phyloP scores from a whole-genome alignment of 1,139 yeast species.

The Lizanozyma gosingica region DNA sequence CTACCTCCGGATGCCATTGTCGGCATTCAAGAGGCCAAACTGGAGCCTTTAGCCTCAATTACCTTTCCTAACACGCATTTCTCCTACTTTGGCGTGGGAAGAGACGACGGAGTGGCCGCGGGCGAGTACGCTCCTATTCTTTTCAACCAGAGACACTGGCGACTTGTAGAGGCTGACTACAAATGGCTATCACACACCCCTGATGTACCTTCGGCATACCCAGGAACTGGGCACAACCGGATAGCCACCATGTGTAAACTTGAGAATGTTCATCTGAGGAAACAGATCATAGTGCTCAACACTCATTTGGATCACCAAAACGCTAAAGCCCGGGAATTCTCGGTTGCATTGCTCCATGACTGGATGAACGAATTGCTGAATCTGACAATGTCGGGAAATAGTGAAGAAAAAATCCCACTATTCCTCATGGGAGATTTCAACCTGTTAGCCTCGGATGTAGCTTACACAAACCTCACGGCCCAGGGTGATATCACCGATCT shows the following conservation, averaged over 20 bases:
- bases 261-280: neutral
- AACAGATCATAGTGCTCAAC: neutral
- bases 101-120: constrained; percentile 23
- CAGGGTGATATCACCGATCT: neutral
- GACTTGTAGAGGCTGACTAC: neutral
- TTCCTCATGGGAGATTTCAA: neutral
- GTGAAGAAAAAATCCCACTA: neutral
- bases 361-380: neutral
- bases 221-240: neutral
- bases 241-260: neutral
- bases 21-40: neutral
- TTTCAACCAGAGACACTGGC: constrained; percentile 9
- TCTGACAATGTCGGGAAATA: neutral
- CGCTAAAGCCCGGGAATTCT: neutral
- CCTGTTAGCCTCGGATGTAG: neutral
- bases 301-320: neutral
- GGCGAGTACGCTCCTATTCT: constrained; percentile 30
- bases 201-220: neutral
- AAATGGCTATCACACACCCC: neutral
- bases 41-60: neutral
- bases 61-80: neutral
- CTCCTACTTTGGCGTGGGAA: constrained; percentile 23
- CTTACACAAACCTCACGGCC: neutral
- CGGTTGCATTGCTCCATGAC: neutral
- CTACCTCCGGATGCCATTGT: neutral